Base-by-base conservation (phyloP, 108 stramenopile genomes). In the Fistulifera solaris region DNA sequence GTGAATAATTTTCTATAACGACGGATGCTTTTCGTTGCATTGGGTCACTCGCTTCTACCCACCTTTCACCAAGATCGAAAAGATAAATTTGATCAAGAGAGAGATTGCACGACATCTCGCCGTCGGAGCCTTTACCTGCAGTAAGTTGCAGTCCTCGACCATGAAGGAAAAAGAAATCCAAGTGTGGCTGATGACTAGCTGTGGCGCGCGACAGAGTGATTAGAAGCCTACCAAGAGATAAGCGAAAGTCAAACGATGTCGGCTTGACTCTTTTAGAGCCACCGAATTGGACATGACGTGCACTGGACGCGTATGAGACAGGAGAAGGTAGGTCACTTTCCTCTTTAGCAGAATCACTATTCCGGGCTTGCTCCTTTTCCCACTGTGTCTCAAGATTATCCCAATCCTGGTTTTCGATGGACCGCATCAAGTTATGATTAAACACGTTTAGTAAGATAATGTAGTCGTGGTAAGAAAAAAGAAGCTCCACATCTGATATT, bases 381-480 rank as follows among this genome's bases (percentile, higher is more conserved):
- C 66, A 79, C n/a, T 68, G 56, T 18, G 78, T 75, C 42, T 85
- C 83, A 5, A 80, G 41, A 40, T 85, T 85, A 48, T 81, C 77
- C 83, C 83, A 85, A 53, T 52, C 52, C 6, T 60, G 54, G 5
- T 67, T 73, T 48, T 85, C 75, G 11, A 73, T 52, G 12, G 46
- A 24, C 48, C 67, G 67, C 27, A 62, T 70, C 27, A 86, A 44
- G 47, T 86, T 86, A 26, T 69, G 60, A 1, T 43, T 39, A 21
- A 68, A 18, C 15, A 82, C 64, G 21, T 56, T 50, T 11, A 59
- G 63, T 7, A 82, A 46, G 16, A 82, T 57, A 27, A 50, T 31
- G 43, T 69, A 86, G 47, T 82, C 78, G 10, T 61, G 50, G 31
- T 86, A 86, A 2, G 8, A 23, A 45, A 57, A 10, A 10, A 21